phyloP scores from a whole-genome alignment of 305 asterid genomes.

The Fraxinus latifolia region DNA sequence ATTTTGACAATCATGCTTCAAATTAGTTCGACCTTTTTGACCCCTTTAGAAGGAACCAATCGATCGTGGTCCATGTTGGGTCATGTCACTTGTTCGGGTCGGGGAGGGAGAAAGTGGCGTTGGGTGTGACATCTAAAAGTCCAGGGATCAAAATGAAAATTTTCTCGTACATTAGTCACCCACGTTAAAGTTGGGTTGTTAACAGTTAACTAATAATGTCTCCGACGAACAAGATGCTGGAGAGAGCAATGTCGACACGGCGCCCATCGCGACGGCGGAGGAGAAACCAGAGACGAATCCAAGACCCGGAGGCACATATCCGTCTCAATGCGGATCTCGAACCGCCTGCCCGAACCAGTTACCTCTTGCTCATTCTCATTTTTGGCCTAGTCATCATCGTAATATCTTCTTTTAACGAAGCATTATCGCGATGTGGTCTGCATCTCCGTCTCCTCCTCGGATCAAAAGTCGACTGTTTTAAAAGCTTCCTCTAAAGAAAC shows the following conservation, averaged over 20 bases:
- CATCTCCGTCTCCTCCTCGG: constrained; percentile 69
- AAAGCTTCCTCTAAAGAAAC: neutral
- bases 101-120: neutral
- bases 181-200: neutral
- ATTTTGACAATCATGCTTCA: neutral
- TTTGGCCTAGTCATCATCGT: constrained; percentile 48
- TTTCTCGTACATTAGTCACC: neutral
- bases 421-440: constrained; percentile 80
- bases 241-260: constrained; percentile 65
- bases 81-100: neutral
- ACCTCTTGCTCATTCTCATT: constrained; percentile 59
- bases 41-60: neutral
- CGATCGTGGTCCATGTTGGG: neutral
- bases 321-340: constrained; percentile 39
- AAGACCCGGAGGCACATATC: constrained; percentile 67
- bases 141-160: neutral
- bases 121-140: neutral
- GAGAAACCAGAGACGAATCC: constrained; percentile 59
- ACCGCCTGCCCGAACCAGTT: constrained; percentile 67
- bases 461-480: constrained; percentile 23
- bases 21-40: neutral
- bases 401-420: constrained; percentile 37
- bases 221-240: constrained; percentile 53
- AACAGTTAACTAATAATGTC: neutral
- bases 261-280: constrained; percentile 54